Percentiles rank a stretch among this genome's conserved stretches.
These are phyloP conservation scores for Stachybotrys echinatus DNA, from an alignment of 2,329 filamentous ascomycete species.

Conservation along the genomic window DNA sequence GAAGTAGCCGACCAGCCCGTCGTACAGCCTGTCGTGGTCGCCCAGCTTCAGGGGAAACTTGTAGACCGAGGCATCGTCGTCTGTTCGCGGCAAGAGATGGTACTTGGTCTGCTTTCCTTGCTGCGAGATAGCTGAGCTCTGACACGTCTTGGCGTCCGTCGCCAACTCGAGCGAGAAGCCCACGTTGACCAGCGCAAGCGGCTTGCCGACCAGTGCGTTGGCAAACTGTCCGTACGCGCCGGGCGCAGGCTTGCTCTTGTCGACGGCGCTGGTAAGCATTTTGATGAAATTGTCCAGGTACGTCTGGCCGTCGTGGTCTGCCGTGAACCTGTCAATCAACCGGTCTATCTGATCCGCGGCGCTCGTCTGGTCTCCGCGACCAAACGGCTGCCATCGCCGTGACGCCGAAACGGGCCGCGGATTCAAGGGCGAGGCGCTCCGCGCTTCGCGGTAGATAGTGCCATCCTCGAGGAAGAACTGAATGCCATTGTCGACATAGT, in stretches of 20 bases:
- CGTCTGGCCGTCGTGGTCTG: no score
- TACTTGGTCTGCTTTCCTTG: slow-evolving; percentile 7
- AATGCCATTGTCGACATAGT: slow-evolving; percentile 33
- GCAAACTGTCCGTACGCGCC: slow-evolving; percentile 28
- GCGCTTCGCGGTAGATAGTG: slow-evolving; percentile 35
- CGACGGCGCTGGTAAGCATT: no score
- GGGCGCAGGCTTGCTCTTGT: slow-evolving; percentile 19
- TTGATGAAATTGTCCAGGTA: no score
- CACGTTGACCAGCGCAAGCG: slow-evolving; percentile 33
- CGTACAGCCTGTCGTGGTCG: slow-evolving; percentile 22
- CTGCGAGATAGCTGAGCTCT: slow-evolving; percentile 9
- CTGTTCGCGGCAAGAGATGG: not conserved
- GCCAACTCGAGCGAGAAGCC: slow-evolving; percentile 32
- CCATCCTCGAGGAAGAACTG: slow-evolving; percentile 36
- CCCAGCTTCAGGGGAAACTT: slow-evolving; percentile 30
- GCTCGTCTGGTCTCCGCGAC: no score
- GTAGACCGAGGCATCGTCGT: slow-evolving; percentile 15
- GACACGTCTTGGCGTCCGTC: no score
- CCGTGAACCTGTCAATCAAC: no score
- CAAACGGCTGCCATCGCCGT: no score
- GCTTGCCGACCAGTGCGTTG: slow-evolving; percentile 30
- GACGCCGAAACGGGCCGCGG: no score
- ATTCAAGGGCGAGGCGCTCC: no score
- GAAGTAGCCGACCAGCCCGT: slow-evolving; percentile 36
- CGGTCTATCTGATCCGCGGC: no score